Evolutionary conservation across 176 grass and related monocot species (phyloP).

Genomic region (Oryza australiensis): DNA sequence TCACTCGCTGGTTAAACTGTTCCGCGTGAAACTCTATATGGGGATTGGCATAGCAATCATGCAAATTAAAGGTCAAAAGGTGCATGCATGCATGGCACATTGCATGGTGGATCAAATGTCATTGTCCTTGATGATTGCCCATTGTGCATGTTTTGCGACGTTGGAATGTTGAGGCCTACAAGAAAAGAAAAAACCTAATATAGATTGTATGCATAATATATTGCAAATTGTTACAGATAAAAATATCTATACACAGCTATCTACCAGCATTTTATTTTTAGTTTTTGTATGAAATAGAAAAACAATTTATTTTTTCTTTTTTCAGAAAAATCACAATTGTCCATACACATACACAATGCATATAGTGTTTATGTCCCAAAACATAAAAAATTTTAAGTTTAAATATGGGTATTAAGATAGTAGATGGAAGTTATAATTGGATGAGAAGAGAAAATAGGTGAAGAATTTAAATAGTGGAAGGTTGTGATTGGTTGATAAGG

Average conservation of each 20-base stretch:
- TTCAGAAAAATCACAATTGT: not conserved
- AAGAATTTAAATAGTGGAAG: too few species aligned
- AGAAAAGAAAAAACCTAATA: not conserved
- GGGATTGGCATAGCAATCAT: not conserved
- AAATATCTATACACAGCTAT: not conserved
- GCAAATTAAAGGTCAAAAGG: conserved; percentile 17
- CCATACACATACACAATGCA: too few species aligned
- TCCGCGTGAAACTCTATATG: not conserved
- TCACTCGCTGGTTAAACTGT: too few species aligned
- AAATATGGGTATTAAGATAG: too few species aligned
- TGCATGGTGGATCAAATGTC: conserved; percentile 25
- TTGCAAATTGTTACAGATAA: not conserved
- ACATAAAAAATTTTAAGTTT: too few species aligned
- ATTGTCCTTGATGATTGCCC: not conserved
- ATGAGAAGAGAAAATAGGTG: too few species aligned
- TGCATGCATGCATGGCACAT: not conserved
- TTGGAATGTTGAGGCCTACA: not conserved
- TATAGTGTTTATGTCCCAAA: too few species aligned
- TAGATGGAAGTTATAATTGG: too few species aligned
- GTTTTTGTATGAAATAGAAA: not conserved
- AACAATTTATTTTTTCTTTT: not conserved
- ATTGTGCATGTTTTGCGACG: not conserved
- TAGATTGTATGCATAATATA: too few species aligned
- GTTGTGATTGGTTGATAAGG: too few species aligned
- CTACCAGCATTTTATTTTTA: too few species aligned